Percentiles rank a stretch among this genome's conserved stretches.
Conservation (phyloP, 805 yeast species). For the Candida yuanshanica region DNA sequence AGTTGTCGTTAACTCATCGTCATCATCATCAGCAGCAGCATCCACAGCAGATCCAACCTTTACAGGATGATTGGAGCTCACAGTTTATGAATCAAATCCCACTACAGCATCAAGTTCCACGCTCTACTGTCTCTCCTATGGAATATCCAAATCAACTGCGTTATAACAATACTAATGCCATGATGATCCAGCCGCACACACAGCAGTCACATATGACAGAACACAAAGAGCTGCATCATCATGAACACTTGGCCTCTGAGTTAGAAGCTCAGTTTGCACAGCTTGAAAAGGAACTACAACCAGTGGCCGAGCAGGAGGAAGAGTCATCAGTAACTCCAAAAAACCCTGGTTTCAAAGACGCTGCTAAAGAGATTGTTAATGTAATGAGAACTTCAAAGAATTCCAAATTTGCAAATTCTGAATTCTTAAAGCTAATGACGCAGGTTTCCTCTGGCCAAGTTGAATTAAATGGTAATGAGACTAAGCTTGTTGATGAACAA, state of each 20-base stretch:
- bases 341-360: slow-evolving; percentile 17
- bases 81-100: slow-evolving; percentile 11
- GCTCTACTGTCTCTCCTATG: not conserved
- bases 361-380: slow-evolving; percentile 22
- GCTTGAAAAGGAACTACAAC: slow-evolving; percentile 6
- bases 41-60: not conserved
- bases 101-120: slow-evolving; percentile 5
- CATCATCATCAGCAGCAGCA: slow-evolving; percentile 9
- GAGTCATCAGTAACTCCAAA: not conserved
- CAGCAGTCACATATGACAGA: slow-evolving; percentile 14
- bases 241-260: slow-evolving; percentile 8
- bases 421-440: slow-evolving; percentile 22
- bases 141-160: slow-evolving; percentile 6
- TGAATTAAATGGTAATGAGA: slow-evolving; percentile 18
- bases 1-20: slow-evolving; percentile 4
- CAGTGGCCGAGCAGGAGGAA: not conserved
- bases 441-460: slow-evolving; percentile 20
- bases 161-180: slow-evolving; percentile 5
- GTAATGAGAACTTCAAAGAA: slow-evolving; percentile 18
- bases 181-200: slow-evolving; percentile 5
- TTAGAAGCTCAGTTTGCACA: slow-evolving; percentile 14
- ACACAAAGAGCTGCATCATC: slow-evolving; percentile 19
- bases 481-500: slow-evolving; percentile 19
- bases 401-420: slow-evolving; percentile 22
- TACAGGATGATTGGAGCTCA: slow-evolving; percentile 11